Evolutionary conservation across 1,284 basidiomycete genomes (phyloP), one percentile per base, ranked within the genome.

Genomic region (Irpex sp.): DNA sequence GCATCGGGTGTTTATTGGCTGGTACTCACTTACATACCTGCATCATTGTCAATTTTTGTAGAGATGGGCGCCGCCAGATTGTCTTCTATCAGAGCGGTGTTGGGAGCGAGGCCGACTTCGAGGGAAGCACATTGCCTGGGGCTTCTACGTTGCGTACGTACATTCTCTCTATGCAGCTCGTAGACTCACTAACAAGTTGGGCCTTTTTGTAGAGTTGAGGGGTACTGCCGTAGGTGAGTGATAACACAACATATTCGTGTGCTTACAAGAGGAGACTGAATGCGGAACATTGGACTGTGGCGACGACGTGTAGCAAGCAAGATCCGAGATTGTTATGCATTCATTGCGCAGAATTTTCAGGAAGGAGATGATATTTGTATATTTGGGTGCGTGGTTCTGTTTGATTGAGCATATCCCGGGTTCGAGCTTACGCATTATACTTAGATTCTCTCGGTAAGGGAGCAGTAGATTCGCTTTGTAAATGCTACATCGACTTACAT

Each of bases 21-120:
- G 32, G 56, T 18, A 63, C 24, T 27, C 18, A 49, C n/a, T 3
- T 43, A 43, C 3, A 42, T 32, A 6, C 32, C 4, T 32, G 32
- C 32, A 32, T 27, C 32, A 32, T 6, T 6, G 32, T 32, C 32
- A 32, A 32, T 32, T 32, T 15, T 49, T 22, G 20, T 42, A 49
- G 27, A 24, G 38, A 65, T 49, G 68, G 43, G 9, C 68, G 42
- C 43, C 32, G 32, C 22, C 77, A 78, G 49, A 73, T 78, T 43
- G 75, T 77, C 45, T 78, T 75, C 32, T 78, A 78, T 54, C 76
- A 76, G 65, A 75, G 75, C 60, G 77, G 77, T 22, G 77, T 78
- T n/a, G 77, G 77, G n/a, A 74, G 73, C 6, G 75, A 77, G 67
- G 72, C 74, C 32, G 62, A 78, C 64, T 78, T 78, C 58, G n/a